These are phyloP conservation scores for Tylopilus subfusipes DNA, from an alignment of 768 basidiomycete species.

Conservation along the genomic window DNA sequence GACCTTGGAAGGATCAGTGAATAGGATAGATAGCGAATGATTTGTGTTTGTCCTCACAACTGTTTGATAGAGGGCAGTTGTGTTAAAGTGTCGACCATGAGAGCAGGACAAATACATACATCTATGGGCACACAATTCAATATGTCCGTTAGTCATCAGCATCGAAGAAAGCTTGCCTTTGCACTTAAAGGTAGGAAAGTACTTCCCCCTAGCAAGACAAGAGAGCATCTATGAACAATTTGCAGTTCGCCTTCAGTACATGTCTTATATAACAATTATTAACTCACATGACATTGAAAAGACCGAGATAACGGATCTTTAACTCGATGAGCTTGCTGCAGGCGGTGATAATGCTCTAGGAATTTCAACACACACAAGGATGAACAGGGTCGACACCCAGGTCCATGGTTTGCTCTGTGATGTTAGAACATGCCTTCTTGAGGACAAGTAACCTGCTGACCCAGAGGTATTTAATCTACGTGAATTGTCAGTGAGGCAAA, in stretches of 20 bases:
- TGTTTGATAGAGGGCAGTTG: not conserved
- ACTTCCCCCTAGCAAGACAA: conserved; percentile 2
- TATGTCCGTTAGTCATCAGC: not conserved
- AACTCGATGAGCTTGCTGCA: not conserved
- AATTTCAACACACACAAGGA: conserved; percentile 1
- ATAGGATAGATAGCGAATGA: no score
- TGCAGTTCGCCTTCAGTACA: not conserved
- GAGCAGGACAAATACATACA: not conserved
- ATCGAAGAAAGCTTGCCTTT: not conserved
- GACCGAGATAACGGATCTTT: conserved; percentile 10
- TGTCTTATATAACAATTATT: not conserved
- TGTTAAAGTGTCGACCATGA: not conserved
- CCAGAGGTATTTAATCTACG: conserved; percentile 13
- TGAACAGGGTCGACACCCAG: conserved; percentile 5
- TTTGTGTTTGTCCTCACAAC: not conserved
- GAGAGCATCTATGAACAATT: not conserved
- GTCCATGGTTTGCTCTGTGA: conserved; percentile 8
- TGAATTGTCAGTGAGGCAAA: not conserved
- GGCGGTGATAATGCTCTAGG: not conserved
- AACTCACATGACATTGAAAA: not conserved
- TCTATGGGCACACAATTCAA: not conserved
- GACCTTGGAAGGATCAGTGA: not conserved
- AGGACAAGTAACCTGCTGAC: not conserved
- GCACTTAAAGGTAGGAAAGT: not conserved
- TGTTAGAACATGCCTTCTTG: no score